Base-by-base conservation (phyloP, 805 yeast genomes). In the Candida broadrunensis region DNA sequence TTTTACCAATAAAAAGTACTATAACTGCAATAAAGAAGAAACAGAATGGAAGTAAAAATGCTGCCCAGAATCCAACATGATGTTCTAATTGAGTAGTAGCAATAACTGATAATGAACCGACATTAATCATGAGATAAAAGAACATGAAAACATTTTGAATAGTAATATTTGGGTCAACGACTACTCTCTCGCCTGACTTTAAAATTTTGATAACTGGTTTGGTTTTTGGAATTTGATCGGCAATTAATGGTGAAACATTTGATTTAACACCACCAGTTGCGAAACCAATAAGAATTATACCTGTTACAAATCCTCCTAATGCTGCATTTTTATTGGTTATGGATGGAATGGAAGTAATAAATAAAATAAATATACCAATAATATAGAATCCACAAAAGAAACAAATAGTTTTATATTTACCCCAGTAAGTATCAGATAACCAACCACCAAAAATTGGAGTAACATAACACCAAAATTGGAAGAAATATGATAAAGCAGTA, bases 211-310 rank as follows among this genome's bases (percentile, higher is more conserved):
- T 62, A 24, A 51, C 41, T n/a, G 72, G 72, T 43, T 54, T 55
- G 32, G 61, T 61, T 45, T 63, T 66, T 40, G 70, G 71, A 43
- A 67, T 52, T 54, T 65, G 71, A 75, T 79, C 85, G 32, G 88
- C 89, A 56, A 85, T 79, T 56, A 85, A 70, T 14, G 85, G 83
- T 3, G 88, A 78, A 21, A 85, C 79, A 52, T 85, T 84, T 27
- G 89, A 72, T 59, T 85, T 85, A 56, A 85, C 85, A 50, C 88
- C 84, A 55, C 91, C 91, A 23, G 91, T 81, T 29, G 88, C 90
- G 29, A 83, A 51, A 49, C 90, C 90, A 51, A 85, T 76, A 41
- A 79, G 60, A 42, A 79, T 62, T 61, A 80, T 73, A 21, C 78
- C 73, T 31, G 70, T 65, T 37, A 76, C 55, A 43, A 80, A 77